Evolutionary conservation across 208 protist species (phyloP), one percentile per base, ranked within the genome.

Genomic region (Leishmania turanica): DNA sequence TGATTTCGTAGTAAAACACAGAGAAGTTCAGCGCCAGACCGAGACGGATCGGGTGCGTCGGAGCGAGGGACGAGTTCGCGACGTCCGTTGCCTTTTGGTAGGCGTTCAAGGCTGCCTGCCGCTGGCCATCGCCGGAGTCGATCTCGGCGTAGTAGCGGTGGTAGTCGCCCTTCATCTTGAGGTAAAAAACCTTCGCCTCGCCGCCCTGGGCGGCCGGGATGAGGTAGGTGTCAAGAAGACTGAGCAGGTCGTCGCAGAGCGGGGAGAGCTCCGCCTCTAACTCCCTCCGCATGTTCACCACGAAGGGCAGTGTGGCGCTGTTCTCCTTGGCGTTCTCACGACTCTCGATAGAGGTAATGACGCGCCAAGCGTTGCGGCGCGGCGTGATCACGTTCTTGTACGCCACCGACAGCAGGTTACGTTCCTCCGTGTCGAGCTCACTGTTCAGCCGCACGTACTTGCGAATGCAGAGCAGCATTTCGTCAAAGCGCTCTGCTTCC

Each of bases 331-430:
- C 90, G 87, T 95, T 95, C 88, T 99, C 98, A 69, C 99, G 99
- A 83, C 97, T 91, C 90, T 99, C 99, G 78, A 99, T 99, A 47
- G 97, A 98, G 49, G 96, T 99, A 75, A 99, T 97, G 71, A 99
- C 99, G 84, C 99, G 95, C 98, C 99, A 99, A 60, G 99, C 98
- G 58, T 99, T 99, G 84, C 99, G 98, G 79, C 99, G 96, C 47
- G 98, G 90, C 84, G 99, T 99, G 87, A 99, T 99, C 54, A 99
- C 98, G 87, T 99, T 99, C 92, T 99, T 99, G 96, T 99, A 99
- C 8, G 99, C 99, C 75, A 99, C 99, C 42, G 99, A 99, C 51
- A 99, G 95, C 9, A 99, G 93, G 89, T 99, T 99, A 84, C 99
- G 94, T 93, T 99, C 99, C 89, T 99, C 99, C 88, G 98, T 96